These are phyloP conservation scores for Diatrype stigma DNA, from an alignment of 2,329 filamentous ascomycete species.

Conservation along the genomic window DNA sequence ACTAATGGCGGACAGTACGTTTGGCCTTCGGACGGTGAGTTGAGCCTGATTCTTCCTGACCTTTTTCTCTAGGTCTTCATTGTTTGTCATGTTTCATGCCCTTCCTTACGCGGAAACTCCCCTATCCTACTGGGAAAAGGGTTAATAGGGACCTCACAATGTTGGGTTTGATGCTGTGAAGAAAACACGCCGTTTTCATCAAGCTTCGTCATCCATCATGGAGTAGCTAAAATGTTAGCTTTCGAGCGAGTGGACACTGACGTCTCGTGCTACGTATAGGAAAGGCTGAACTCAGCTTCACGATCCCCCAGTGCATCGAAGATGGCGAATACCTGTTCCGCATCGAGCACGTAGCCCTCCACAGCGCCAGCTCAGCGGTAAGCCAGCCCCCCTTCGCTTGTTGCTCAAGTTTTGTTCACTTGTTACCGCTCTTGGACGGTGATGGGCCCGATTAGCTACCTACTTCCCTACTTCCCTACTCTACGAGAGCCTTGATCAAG, in stretches of 20 bases:
- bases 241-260: neutral
- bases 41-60: slow-evolving; percentile 1
- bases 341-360: slow-evolving; percentile 33
- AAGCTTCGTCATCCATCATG: too few species aligned
- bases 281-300: slow-evolving; percentile 24
- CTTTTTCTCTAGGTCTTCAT: neutral
- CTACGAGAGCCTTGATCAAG: too few species aligned
- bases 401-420: neutral
- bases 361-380: slow-evolving; percentile 22
- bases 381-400: neutral
- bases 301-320: slow-evolving; percentile 29
- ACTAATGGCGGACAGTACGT: slow-evolving; percentile 28
- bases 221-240: too few species aligned
- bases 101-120: too few species aligned
- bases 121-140: too few species aligned
- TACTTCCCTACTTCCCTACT: too few species aligned
- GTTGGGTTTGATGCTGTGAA: too few species aligned
- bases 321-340: slow-evolving; percentile 35
- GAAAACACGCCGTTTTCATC: too few species aligned
- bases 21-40: slow-evolving; percentile 34
- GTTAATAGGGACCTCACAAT: too few species aligned
- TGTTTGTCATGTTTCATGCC: neutral
- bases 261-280: slow-evolving; percentile 10
- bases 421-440: too few species aligned
- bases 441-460: too few species aligned